Evolutionary conservation across 306 rosid species (phyloP), one percentile per base, ranked within the genome.

Genomic region (Cicer chorassanicum): DNA sequence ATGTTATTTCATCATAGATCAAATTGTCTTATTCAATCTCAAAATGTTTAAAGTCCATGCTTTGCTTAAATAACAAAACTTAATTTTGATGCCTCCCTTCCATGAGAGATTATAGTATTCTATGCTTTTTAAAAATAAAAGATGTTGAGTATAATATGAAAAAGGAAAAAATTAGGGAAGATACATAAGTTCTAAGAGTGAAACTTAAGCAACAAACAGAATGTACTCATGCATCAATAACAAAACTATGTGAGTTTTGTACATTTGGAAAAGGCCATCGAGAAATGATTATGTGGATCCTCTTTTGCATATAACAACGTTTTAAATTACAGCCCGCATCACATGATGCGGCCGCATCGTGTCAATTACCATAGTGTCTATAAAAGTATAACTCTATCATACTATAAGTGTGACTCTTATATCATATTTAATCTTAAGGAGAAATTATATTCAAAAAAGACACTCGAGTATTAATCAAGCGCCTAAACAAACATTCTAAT

Each of bases 401-500:
- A 29, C 34, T 29, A 29, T 3, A 29, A 3, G 3, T 29, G 34
- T 29, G 34, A 29, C 4, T 0, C 6, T 9, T 59, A 57, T 57
- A 68, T 7, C 5, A 24, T 64, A 45, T 9, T 42, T 1, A 16
- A 12, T 24, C 45, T 43, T 81, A 84, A 14, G 74, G 88, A 63
- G 90, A 86, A 67, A 93, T 14, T 49, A 87, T 69, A 73, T 90
- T 93, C 21, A 93, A 77, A 53, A 86, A 83, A 44, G 82, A 83
- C 19, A 90, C 96, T 73, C 96, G 72, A 21, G 83, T 79, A 60
- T 81, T 82, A 70, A 93, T 89, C 61, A 90, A 49, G 38, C 82
- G 83, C 86, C 88, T 85, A 86, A 89, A 93, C 83, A 93, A 75
- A 24, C 86, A 61, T 71, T 86, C 95, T 68, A 87, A 72, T 7